These are phyloP conservation scores for Penicillium silybi DNA, from an alignment of 495 filamentous ascomycete genomes.

Conservation along the genomic window DNA sequence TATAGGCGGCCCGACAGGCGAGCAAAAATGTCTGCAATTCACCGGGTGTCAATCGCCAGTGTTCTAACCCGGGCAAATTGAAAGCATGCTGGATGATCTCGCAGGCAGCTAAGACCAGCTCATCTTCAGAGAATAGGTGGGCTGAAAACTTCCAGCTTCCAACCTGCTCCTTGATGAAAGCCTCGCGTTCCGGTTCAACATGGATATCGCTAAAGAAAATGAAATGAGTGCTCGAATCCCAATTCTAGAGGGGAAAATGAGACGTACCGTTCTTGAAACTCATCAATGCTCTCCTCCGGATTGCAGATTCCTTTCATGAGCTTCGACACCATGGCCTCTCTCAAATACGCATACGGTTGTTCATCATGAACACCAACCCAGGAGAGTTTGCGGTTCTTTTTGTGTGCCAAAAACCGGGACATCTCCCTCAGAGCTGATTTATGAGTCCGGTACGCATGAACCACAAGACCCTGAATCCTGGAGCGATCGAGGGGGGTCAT, in stretches of 20 bases:
- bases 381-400: constrained; percentile 73
- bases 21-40: constrained; percentile 76
- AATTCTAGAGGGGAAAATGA: background rate
- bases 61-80: constrained; percentile 71
- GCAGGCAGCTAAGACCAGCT: constrained; percentile 73
- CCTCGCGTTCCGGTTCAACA: constrained; percentile 53
- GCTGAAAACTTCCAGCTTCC: constrained; percentile 84
- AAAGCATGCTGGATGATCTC: constrained; percentile 89
- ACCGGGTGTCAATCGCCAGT: constrained; percentile 75
- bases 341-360: constrained; percentile 83
- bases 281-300: constrained; percentile 54
- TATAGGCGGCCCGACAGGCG: constrained; percentile 84
- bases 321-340: constrained; percentile 85
- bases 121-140: constrained; percentile 83
- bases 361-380: constrained; percentile 88
- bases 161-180: constrained; percentile 63
- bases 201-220: constrained; percentile 9
- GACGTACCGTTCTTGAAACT: constrained; percentile 39
- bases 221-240: background rate
- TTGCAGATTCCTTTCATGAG: constrained; percentile 91
- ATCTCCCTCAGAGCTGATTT: constrained; percentile 67
- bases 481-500: constrained; percentile 68
- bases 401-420: constrained; percentile 58
- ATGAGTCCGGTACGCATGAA: constrained; percentile 78
- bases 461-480: constrained; percentile 65